Conservation (phyloP, 2,329 filamentous ascomycete species). For the Neurospora sp. region DNA sequence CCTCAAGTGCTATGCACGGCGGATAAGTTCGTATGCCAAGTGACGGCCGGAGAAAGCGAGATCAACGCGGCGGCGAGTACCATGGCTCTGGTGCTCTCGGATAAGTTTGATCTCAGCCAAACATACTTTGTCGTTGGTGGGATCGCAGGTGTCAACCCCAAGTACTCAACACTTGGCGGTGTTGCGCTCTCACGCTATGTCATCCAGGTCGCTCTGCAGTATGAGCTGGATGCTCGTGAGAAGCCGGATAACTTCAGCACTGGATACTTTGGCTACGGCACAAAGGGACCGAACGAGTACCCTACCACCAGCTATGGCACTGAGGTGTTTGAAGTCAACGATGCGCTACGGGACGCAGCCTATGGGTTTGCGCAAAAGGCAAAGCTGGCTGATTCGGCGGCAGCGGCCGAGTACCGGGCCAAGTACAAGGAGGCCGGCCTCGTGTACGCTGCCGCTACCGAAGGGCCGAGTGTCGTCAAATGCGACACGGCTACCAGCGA, state of each 20-base stretch:
- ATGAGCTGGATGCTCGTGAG: conserved; percentile 64
- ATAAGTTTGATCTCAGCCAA: conserved; percentile 50
- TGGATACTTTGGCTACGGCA: conserved; percentile 59
- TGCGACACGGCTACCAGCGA: conserved; percentile 64
- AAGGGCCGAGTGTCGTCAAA: conserved; percentile 45
- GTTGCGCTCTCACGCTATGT: conserved; percentile 62
- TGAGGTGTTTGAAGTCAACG: conserved; percentile 60
- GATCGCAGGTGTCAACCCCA: conserved; percentile 66
- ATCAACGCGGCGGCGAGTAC: conserved; percentile 66
- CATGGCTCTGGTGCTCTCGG: conserved; percentile 51
- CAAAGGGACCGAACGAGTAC: conserved; percentile 43
- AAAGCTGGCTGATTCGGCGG: conserved; percentile 39
- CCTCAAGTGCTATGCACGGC: conserved; percentile 55
- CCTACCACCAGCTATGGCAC: conserved; percentile 54
- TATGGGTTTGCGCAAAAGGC: conserved; percentile 40
- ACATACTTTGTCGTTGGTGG: conserved; percentile 66
- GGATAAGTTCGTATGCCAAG: conserved; percentile 54
- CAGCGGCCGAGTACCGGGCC: conserved; percentile 42
- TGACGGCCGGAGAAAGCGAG: conserved; percentile 59
- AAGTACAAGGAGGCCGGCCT: conserved; percentile 36
- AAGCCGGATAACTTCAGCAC: conserved; percentile 55
- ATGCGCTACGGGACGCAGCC: conserved; percentile 44
- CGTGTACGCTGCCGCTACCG: conserved; percentile 31
- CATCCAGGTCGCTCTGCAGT: conserved; percentile 66
- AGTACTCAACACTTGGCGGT: conserved; percentile 52